Percentiles rank a stretch among this genome's conserved stretches.
Conservation (phyloP, 257 asterid genomes). For the Solanum neorickii region DNA sequence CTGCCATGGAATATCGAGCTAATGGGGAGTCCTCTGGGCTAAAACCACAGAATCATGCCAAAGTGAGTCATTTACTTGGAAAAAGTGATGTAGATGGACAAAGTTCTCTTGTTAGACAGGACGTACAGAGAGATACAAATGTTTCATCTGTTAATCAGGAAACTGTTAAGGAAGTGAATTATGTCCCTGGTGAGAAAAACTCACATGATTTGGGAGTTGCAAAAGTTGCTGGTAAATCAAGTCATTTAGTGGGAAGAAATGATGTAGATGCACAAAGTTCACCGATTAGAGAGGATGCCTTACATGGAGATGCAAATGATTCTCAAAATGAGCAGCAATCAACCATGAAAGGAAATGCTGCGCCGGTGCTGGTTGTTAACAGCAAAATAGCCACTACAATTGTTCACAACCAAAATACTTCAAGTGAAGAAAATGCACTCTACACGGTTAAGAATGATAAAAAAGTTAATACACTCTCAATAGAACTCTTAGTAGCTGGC, state of each 20-base stretch:
- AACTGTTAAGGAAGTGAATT: background rate
- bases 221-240: conserved; percentile 11
- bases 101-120: conserved; percentile 8
- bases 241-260: conserved; percentile 6
- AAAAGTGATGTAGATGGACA: conserved; percentile 9
- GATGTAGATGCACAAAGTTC: conserved; percentile 9
- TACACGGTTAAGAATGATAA: background rate
- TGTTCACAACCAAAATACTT: conserved; percentile 2
- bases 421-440: conserved; percentile 9
- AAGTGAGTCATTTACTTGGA: background rate
- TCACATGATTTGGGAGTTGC: conserved; percentile 15
- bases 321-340: background rate
- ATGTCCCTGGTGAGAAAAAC: conserved; percentile 12
- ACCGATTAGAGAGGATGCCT: conserved; percentile 3
- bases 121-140: conserved; percentile 10
- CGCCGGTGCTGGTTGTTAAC: conserved; percentile 1
- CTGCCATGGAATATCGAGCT: conserved; percentile 10
- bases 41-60: conserved; percentile 14
- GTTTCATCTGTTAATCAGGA: background rate
- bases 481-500: conserved; percentile 10
- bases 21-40: conserved; percentile 5
- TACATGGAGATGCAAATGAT: conserved; percentile 15
- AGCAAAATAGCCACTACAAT: background rate
- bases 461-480: conserved; percentile 5
- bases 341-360: background rate